Evolutionary conservation across 768 basidiomycete species (phyloP), one percentile per base, ranked within the genome.

Genomic region (Tylopilus sp.): DNA sequence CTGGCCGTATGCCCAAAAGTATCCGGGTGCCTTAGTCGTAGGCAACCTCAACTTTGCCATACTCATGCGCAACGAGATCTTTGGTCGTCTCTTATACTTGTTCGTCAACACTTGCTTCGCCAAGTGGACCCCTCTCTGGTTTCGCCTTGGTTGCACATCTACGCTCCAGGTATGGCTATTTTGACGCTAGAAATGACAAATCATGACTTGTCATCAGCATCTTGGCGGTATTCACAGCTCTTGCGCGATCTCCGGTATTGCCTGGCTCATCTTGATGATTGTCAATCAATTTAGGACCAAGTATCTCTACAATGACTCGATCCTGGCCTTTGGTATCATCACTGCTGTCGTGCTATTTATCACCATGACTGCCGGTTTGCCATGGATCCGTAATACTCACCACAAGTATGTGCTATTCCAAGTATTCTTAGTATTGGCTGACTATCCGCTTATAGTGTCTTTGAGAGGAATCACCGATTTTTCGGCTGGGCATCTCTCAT

Each of bases 51-150:
- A 84, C 58, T 71, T 80, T 24, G 82, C 88, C 6, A 83, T 92
- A 51, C 76, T 92, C 21, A 81, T 89, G 76, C 78, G 90, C 21
- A 92, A 92, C 61, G 90, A 92, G 59, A 73, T 90, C 2, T 92
- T 92, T 57, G 87, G 88, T 11, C 85, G 90, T n/a, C 68, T 83
- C 31, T 63, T 92, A 14, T 92, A 91, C 64, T 68, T 84, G 42
- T 60, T 84, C 21, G 78, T 88, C 56, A 92, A 89, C 64, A 87
- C 82, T 0, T 68, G 78, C 26, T 90, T 92, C 56, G 86, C 87
- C n/a, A 91, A 87, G 83, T 89, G 87, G 87, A 70, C 87, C 2
- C 87, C 87, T 21, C 73, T 89, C 28, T 81, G 78, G 78, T 88
- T 78, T 71, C 78, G 87, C 53, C 74, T 89, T 19, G 84, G 79